Evolutionary conservation across 345 rosid genomes (phyloP).

Genomic region (Brassica cretica): DNA sequence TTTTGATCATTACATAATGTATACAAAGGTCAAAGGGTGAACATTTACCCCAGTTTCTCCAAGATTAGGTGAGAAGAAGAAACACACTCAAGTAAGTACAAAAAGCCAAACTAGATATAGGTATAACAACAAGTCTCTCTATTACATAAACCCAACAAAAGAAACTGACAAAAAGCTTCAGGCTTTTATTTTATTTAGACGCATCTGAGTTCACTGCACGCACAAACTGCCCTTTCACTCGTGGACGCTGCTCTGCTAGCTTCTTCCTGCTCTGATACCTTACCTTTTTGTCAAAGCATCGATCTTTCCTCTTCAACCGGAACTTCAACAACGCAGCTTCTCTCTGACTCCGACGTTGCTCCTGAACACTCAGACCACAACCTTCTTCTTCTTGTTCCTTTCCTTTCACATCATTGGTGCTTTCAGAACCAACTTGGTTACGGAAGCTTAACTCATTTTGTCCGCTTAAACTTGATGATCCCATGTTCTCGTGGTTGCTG

Average conservation of each 20-base stretch:
- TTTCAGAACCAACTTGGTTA: constrained; percentile 39
- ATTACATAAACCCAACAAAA: too few species aligned
- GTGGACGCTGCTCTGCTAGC: constrained; percentile 79
- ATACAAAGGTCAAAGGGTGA: background rate
- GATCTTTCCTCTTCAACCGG: constrained; percentile 66
- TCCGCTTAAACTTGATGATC: constrained; percentile 39
- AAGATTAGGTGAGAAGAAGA: background rate
- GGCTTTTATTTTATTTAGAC: constrained; percentile 11
- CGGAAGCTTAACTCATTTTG: background rate
- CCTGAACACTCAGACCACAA: background rate
- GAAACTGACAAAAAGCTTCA: background rate
- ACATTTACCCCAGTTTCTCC: background rate
- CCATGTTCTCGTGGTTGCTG: constrained; percentile 42
- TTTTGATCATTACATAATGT: background rate
- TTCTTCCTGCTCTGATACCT: constrained; percentile 79
- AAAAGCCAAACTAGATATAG: constrained; percentile 7
- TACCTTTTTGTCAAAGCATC: constrained; percentile 78
- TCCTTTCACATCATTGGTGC: constrained; percentile 29
- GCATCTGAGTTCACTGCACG: constrained; percentile 41
- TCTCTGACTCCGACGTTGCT: constrained; percentile 49
- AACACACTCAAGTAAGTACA: constrained; percentile 7
- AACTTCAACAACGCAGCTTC: constrained; percentile 70
- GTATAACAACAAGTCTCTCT: background rate
- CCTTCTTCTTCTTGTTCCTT: constrained; percentile 34
- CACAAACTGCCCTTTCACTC: constrained; percentile 86